Base-by-base conservation (phyloP, 225 moss, liverwort and hornwort genomes). In the Anthoceros angustus region DNA sequence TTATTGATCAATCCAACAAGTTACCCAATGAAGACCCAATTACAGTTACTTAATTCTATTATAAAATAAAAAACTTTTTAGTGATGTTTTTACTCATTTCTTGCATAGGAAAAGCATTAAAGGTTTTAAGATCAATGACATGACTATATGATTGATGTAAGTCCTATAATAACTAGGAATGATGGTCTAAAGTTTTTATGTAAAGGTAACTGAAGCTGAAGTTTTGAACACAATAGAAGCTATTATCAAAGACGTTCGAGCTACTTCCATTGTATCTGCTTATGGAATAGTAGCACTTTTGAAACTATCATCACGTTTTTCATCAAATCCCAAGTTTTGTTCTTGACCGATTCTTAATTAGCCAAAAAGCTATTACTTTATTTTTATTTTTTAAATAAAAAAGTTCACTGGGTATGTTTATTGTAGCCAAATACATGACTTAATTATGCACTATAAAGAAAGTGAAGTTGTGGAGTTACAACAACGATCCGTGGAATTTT, bases 401-500 rank as follows among this genome's bases (percentile, higher is more conserved):
- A 12, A 12, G 18, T 5, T 12, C 18, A 48, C 16, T 23, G 25
- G 25, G 0, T 41, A 12, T 12, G 23, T 14, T 5, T 14, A 62
- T 9, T 21, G 38, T 83, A 93, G 93, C 63, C 87, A 86, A 62
- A 80, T 93, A 67, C 82, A 87, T 72, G 86, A 78, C 61, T 74
- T 93, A 76, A 90, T 93, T 61, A 72, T 78, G 68, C 81, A 78
- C 15, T 86, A 90, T 62, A 93, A 81, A 69, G 90, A 87, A 40
- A 90, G 86, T 75, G 72, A 87, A 21, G 80, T 80, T 12, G 71
- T 93, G 70, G 93, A 93, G 78, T 84, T 93, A 73, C 93, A 93
- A 70, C 93, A 93, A 75, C 82, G 93, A 75, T 87, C 93, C 39
- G 85, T 93, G 71, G 93, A 93, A 68, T 93, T 93, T 78, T 87